Percentiles rank a stretch among this genome's conserved stretches.
These are phyloP conservation scores for Euphrasia arctica DNA, from an alignment of 305 asterid species.

Conservation along the genomic window DNA sequence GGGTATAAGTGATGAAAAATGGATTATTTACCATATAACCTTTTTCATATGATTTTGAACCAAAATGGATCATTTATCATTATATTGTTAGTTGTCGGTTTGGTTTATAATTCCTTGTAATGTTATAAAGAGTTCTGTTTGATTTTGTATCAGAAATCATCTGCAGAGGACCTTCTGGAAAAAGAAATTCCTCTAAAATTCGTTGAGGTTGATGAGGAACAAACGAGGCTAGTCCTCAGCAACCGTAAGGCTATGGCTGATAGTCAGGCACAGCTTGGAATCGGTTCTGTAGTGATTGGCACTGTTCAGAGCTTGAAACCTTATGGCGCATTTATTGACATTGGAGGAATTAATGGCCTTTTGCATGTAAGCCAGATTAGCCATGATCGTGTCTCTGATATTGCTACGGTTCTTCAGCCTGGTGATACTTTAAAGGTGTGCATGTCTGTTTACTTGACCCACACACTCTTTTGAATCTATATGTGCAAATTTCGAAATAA, in stretches of 20 bases:
- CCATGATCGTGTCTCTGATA: conserved; percentile 91
- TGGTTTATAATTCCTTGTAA: neutral
- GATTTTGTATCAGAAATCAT: conserved; percentile 59
- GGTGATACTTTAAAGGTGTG: conserved; percentile 89
- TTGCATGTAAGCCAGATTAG: conserved; percentile 95
- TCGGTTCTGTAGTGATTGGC: conserved; percentile 88
- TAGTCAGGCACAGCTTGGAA: conserved; percentile 96
- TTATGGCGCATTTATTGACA: conserved; percentile 94
- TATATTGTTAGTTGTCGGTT: neutral
- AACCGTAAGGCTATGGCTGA: conserved; percentile 97
- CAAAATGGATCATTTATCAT: no score
- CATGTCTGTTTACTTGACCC: neutral
- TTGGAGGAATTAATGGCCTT: conserved; percentile 93
- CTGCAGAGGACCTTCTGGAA: conserved; percentile 82
- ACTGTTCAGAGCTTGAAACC: conserved; percentile 95
- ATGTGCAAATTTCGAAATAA: neutral
- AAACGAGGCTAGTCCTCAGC: conserved; percentile 81
- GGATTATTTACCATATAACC: no score
- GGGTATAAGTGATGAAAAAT: no score
- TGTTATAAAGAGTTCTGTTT: neutral
- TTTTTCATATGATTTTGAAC: no score
- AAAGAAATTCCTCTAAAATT: conserved; percentile 86
- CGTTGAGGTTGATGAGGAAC: conserved; percentile 93
- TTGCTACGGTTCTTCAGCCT: conserved; percentile 89
- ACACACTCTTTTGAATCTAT: neutral